phyloP scores from a whole-genome alignment of 2,329 filamentous ascomycete species.

The Penicillium sp. region DNA sequence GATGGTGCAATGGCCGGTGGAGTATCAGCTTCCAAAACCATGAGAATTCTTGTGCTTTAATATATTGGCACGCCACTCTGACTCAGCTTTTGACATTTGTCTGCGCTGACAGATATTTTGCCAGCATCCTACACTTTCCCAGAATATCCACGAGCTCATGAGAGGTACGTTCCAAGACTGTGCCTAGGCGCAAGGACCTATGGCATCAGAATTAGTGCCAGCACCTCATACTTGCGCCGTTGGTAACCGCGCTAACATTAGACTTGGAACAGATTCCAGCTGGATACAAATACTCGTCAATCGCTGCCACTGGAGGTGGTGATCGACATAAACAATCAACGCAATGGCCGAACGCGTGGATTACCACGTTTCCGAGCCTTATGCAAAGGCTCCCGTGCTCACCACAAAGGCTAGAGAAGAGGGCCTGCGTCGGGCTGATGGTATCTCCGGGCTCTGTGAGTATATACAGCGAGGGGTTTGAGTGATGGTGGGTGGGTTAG shows the following conservation, averaged over 20 bases:
- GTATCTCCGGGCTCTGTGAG: slow-evolving; percentile 35
- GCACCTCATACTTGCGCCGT: slow-evolving; percentile 28
- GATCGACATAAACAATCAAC: not conserved
- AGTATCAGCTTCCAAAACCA: too few species aligned
- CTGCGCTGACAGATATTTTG: too few species aligned
- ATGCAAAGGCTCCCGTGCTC: slow-evolving; percentile 17
- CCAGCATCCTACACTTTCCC: too few species aligned
- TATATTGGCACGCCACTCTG: too few species aligned
- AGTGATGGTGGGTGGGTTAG: not conserved
- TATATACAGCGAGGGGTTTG: not conserved
- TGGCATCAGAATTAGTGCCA: slow-evolving; percentile 32
- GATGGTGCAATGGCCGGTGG: too few species aligned
- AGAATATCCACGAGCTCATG: not conserved
- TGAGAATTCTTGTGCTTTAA: too few species aligned
- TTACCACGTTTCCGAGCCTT: not conserved
- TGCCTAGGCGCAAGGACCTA: slow-evolving; percentile 15
- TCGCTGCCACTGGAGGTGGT: not conserved
- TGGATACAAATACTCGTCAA: slow-evolving; percentile 2
- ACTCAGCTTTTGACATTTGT: too few species aligned
- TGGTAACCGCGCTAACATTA: slow-evolving; percentile 6
- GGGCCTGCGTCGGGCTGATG: slow-evolving; percentile 29
- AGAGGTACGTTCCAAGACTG: slow-evolving; percentile 11
- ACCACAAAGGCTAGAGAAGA: slow-evolving; percentile 24
- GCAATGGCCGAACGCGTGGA: not conserved
- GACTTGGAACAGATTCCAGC: not conserved